Conservation (phyloP, 495 filamentous ascomycete species). For the Penicillium goetzii region DNA sequence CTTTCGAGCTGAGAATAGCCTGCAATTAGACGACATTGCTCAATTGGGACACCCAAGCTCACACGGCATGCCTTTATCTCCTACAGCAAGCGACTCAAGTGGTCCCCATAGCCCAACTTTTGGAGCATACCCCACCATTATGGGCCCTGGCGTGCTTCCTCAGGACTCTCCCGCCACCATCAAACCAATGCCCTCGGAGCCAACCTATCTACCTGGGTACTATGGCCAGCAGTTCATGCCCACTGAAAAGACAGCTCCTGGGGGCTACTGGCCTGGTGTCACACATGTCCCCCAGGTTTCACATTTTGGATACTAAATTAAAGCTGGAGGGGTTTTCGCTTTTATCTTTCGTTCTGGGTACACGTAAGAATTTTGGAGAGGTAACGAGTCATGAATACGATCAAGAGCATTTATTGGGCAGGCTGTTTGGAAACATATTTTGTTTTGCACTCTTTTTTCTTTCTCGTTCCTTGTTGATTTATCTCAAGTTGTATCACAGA, state of each 20-base stretch:
- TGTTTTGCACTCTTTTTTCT: not conserved
- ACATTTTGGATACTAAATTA: constrained; percentile 28
- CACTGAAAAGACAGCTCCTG: constrained; percentile 16
- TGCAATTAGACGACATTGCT: not conserved
- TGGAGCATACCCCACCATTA: constrained; percentile 18
- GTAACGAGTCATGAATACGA: constrained; percentile 20
- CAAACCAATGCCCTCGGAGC: constrained; percentile 21
- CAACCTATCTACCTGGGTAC: constrained; percentile 20
- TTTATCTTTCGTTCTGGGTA: not conserved
- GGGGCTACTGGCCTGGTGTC: constrained; percentile 24
- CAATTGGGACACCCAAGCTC: not conserved
- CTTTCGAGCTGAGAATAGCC: not conserved
- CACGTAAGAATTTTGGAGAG: not conserved
- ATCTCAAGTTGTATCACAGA: not conserved
- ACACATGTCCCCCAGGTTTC: constrained; percentile 16
- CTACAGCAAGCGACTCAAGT: constrained; percentile 32
- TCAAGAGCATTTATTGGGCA: not conserved
- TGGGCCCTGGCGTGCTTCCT: constrained; percentile 17
- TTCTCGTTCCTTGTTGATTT: not conserved
- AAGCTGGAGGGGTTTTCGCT: not conserved
- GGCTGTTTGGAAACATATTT: constrained; percentile 7
- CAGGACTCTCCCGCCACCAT: constrained; percentile 11
- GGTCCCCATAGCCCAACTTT: constrained; percentile 30
- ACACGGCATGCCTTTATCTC: constrained; percentile 24
- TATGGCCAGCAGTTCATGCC: constrained; percentile 24